phyloP scores from a whole-genome alignment of 73 alveolate genomes.

The Paramecium bursaria region DNA sequence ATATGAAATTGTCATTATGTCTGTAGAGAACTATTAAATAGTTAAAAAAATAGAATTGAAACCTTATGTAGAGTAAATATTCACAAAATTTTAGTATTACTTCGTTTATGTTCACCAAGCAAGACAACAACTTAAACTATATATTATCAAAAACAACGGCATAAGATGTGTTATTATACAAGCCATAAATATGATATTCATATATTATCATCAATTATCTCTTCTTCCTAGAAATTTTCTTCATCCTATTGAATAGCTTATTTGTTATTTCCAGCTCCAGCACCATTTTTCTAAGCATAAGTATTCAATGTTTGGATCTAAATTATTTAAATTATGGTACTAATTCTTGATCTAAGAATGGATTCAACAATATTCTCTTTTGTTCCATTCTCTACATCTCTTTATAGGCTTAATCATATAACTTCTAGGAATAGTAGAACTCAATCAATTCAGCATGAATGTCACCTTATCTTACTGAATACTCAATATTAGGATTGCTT shows the following conservation, averaged over 20 bases:
- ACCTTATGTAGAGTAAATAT: no score
- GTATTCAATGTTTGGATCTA: slow-evolving; percentile 44
- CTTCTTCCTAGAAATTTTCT: slow-evolving; percentile 56
- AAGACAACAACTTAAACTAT: no score
- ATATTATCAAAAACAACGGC: no score
- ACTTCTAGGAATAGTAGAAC: slow-evolving; percentile 70
- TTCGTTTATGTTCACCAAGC: no score
- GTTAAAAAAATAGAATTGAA: no score
- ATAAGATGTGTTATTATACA: no score
- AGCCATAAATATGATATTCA: no score
- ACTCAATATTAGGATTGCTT: slow-evolving; percentile 84
- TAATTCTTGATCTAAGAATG: slow-evolving; percentile 87
- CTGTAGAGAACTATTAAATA: no score
- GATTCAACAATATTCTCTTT: slow-evolving; percentile 79
- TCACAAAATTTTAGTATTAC: no score
- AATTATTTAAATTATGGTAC: slow-evolving; percentile 49
- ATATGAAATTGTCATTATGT: no score
- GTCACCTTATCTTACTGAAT: slow-evolving; percentile 92
- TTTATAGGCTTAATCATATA: slow-evolving; percentile 76
- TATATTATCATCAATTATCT: slow-evolving; percentile 43
- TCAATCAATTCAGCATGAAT: slow-evolving; percentile 87
- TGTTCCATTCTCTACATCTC: slow-evolving; percentile 80
- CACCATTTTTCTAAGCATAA: slow-evolving; percentile 32
- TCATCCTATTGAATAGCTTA: slow-evolving; percentile 10
- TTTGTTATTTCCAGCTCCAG: slow-evolving; percentile 1